These are phyloP conservation scores for Groenewaldozyma auringiensis DNA, from an alignment of 1,139 yeast genomes.

Conservation along the genomic window DNA sequence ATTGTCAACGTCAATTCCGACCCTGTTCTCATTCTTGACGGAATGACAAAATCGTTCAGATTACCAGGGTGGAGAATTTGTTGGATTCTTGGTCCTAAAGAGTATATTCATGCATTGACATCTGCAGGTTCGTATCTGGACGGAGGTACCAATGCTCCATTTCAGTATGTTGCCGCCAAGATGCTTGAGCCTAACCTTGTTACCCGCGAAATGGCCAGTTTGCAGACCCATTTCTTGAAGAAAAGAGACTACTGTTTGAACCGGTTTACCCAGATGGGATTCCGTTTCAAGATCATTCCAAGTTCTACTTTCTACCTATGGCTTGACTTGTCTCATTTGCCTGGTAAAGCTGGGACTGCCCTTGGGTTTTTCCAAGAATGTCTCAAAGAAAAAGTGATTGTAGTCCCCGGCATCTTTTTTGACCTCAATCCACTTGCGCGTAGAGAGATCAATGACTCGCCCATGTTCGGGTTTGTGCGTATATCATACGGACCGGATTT, in stretches of 20 bases:
- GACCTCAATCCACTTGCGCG: slow-evolving; percentile 59
- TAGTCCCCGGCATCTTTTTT: slow-evolving; percentile 63
- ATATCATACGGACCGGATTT: slow-evolving; percentile 60
- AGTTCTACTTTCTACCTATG: slow-evolving; percentile 60
- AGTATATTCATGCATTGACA: slow-evolving; percentile 49
- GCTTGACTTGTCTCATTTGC: slow-evolving; percentile 53
- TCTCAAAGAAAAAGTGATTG: slow-evolving; percentile 54
- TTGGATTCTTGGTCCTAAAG: slow-evolving; percentile 63
- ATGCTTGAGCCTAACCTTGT: slow-evolving; percentile 50
- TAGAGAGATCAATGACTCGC: slow-evolving; percentile 52
- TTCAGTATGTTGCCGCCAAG: slow-evolving; percentile 56
- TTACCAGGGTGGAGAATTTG: slow-evolving; percentile 67
- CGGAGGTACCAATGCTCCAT: slow-evolving; percentile 61
- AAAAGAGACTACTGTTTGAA: slow-evolving; percentile 53
- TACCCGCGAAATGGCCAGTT: slow-evolving; percentile 49
- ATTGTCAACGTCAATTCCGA: slow-evolving; percentile 54
- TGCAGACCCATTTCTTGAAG: slow-evolving; percentile 53
- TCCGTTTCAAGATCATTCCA: slow-evolving; percentile 46
- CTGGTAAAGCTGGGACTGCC: slow-evolving; percentile 53
- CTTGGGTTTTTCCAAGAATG: slow-evolving; percentile 65
- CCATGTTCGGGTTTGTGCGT: slow-evolving; percentile 57
- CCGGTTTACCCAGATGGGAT: slow-evolving; percentile 51
- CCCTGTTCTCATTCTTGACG: slow-evolving; percentile 57
- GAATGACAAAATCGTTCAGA: slow-evolving; percentile 58
- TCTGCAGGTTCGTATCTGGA: slow-evolving; percentile 60